Conservation (phyloP, 805 yeast genomes). For the Lachancea fermentati region DNA sequence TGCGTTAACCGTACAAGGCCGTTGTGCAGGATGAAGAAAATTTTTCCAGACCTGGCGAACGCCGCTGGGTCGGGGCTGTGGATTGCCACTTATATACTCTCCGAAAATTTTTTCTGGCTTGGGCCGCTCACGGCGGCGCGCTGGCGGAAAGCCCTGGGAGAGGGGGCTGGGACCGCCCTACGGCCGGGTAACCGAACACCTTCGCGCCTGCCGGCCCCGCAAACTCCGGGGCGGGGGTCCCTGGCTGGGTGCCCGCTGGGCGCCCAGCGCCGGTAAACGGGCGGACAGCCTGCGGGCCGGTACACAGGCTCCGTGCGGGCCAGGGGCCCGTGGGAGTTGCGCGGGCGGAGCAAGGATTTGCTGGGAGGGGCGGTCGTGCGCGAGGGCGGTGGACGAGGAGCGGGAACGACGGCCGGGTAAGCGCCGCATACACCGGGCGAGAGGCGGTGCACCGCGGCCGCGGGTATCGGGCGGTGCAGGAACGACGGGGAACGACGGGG, state of each 20-base stretch:
- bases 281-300: too few relatives aligned
- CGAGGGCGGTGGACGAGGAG: not conserved
- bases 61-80: not conserved
- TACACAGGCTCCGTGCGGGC: too few relatives aligned
- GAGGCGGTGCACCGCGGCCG: too few relatives aligned
- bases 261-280: too few relatives aligned
- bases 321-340: not conserved
- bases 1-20: slow-evolving; percentile 1
- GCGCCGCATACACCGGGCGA: not conserved
- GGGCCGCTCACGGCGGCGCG: not conserved
- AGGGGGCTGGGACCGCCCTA: not conserved
- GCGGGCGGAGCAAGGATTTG: not conserved
- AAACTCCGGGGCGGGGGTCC: not conserved
- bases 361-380: not conserved
- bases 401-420: not conserved
- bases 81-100: not conserved
- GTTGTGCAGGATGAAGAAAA: slow-evolving; percentile 1
- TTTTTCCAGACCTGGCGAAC: not conserved
- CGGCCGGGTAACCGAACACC: not conserved
- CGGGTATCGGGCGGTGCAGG: too few relatives aligned
- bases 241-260: not conserved
- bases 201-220: not conserved
- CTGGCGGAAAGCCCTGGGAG: slow-evolving; percentile 4
- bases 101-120: not conserved
- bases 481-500: not conserved